Conservation (phyloP, 371 early-diverging fungal species). For the Mucor mucedo region DNA sequence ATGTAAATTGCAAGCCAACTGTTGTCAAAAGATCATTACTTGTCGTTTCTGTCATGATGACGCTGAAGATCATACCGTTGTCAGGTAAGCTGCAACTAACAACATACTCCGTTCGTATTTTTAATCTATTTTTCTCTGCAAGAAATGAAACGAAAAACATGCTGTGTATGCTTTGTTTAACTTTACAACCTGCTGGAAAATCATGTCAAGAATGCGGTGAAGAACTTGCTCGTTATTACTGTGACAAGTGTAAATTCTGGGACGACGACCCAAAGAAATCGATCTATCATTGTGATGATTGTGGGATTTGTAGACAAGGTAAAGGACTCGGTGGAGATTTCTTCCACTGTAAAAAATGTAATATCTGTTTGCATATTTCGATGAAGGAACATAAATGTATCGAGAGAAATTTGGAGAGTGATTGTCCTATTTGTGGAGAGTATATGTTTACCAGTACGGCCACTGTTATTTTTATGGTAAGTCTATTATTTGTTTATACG, state of each 20-base stretch:
- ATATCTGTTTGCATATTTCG: constrained; percentile 86
- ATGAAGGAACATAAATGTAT: constrained; percentile 91
- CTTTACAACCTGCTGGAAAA: constrained; percentile 82
- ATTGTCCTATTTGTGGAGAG: constrained; percentile 98
- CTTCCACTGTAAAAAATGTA: constrained; percentile 95
- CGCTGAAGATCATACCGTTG: constrained; percentile 81
- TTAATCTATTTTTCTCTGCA: constrained; percentile 4
- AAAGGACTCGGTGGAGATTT: constrained; percentile 79
- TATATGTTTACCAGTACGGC: constrained; percentile 89
- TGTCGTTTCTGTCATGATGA: constrained; percentile 99
- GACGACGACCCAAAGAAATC: constrained; percentile 80
- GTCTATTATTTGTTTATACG: constrained; percentile 5
- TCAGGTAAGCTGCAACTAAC: constrained; percentile 59
- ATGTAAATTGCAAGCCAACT: constrained; percentile 87
- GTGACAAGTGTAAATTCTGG: constrained; percentile 93
- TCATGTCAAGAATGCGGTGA: constrained; percentile 74
- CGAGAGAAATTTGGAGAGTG: constrained; percentile 88
- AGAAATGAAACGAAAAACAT: constrained; percentile 82
- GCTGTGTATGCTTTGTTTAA: constrained; percentile 92
- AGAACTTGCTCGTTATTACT: constrained; percentile 83
- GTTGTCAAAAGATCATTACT: constrained; percentile 88
- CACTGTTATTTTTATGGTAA: constrained; percentile 87
- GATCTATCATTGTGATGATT: constrained; percentile 93
- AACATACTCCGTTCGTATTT: not conserved
- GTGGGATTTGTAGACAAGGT: constrained; percentile 94